Evolutionary conservation across 2,329 filamentous ascomycete species (phyloP).

Genomic region (Trichoderma pleuroti): DNA sequence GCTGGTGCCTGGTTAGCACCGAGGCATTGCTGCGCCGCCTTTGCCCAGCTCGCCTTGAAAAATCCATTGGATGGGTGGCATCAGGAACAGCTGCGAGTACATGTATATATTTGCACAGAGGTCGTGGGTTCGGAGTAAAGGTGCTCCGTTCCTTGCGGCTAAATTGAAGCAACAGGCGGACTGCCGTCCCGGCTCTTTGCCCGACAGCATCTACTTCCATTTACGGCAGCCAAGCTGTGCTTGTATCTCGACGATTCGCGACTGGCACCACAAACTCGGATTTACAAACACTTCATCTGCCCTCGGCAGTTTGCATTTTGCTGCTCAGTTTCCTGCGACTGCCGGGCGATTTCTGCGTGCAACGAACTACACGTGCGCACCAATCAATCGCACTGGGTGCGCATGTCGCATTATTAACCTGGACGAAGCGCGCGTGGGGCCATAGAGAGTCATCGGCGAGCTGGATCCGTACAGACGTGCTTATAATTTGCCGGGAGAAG

Average conservation of each 20-base stretch:
- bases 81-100: not conserved
- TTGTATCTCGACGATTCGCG: not conserved
- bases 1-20: not conserved
- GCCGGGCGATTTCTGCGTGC: not conserved
- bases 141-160: conserved; percentile 3
- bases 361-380: not conserved
- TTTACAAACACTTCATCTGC: not conserved
- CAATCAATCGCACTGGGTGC: not conserved
- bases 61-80: not conserved
- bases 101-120: not conserved
- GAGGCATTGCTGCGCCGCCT: not conserved
- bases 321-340: not conserved
- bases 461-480: not conserved
- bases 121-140: not conserved
- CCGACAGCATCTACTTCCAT: not conserved
- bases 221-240: not conserved
- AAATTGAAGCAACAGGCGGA: not conserved
- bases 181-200: not conserved
- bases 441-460: conserved; percentile 6
- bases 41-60: not conserved
- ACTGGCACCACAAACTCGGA: not conserved
- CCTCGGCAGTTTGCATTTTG: not conserved
- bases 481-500: not conserved
- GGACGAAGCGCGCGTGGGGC: conserved; percentile 1
- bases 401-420: not conserved